Base-by-base conservation (phyloP, 257 asterid species). In the Solanum appendiculatum region DNA sequence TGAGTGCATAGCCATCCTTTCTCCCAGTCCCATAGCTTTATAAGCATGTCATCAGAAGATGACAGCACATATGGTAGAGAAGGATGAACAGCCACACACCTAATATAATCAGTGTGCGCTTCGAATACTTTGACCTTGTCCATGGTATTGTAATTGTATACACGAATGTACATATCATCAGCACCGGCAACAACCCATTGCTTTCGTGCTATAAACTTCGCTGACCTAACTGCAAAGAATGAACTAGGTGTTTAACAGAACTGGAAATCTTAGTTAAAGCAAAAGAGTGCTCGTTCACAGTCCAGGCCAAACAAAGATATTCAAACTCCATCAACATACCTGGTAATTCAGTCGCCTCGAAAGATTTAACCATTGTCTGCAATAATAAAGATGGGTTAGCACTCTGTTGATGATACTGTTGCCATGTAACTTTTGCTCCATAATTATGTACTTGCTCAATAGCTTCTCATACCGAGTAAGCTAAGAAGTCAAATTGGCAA, bases 21-120 rank as follows among this genome's bases (percentile, higher is more conserved):
- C 88, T 97, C 99, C 99, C 99, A 97, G 93, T 97, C 99, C 99
- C 99, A 97, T 29, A 97, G 98, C 93, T 97, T 97, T 91, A 97
- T 97, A 88, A 97, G 99, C 99, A 96, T 97, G 94, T 96, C 99
- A 89, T 97, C 99, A 23, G 99, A 97, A 81, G 99, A 96, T 91
- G 99, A 97, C 92, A 97, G 84, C 84, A 96, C 98, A 77, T 94
- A 96, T 13, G 99, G 97, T 56, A 97, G 98, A 63, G 95, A 96
- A 87, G 99, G 99, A 91, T 97, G 99, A 86, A 96, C 99, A 34
- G 99, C 93, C 89, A 97, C 99, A 91, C 98, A 95, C 91, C 99
- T 93, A 89, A 97, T 97, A 92, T 97, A 97, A 90, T 97, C 99
- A 27, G 99, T 96, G 90, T 97, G 99, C 25, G 98, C 99, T 90